Evolutionary conservation across 345 rosid genomes (phyloP).

Genomic region (Kernera saxatilis): DNA sequence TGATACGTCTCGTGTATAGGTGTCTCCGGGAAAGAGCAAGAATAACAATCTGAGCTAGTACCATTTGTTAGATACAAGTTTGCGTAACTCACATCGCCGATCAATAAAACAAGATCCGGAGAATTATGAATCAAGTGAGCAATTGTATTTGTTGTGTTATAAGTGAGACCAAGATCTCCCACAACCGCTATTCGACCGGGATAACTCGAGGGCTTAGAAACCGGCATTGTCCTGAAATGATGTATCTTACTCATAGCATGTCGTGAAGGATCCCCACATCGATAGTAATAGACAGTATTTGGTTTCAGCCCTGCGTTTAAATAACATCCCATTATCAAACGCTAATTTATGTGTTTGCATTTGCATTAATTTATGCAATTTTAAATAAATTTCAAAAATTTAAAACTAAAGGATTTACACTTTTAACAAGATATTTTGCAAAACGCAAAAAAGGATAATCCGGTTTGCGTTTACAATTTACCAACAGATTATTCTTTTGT

Average conservation of each 20-base stretch:
- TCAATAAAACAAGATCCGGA: constrained; percentile 65
- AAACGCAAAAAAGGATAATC: background rate
- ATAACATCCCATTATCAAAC: background rate
- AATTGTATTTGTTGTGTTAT: constrained; percentile 68
- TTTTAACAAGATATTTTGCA: background rate
- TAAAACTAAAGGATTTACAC: background rate
- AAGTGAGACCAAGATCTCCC: constrained; percentile 82
- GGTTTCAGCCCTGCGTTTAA: constrained; percentile 57
- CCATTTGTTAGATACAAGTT: constrained; percentile 79
- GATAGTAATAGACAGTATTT: constrained; percentile 57
- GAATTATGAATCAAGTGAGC: constrained; percentile 48
- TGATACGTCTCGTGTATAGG: constrained; percentile 80
- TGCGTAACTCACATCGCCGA: constrained; percentile 74
- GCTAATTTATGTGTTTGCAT: background rate
- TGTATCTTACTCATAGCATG: constrained; percentile 49
- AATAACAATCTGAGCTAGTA: constrained; percentile 68
- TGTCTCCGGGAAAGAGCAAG: constrained; percentile 47
- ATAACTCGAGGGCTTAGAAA: constrained; percentile 49
- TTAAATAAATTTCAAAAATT: background rate
- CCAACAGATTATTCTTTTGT: background rate
- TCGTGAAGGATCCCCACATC: constrained; percentile 82
- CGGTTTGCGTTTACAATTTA: background rate
- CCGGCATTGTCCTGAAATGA: constrained; percentile 64
- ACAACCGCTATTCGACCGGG: constrained; percentile 60
- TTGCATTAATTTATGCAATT: background rate